phyloP scores from a whole-genome alignment of 208 protist genomes.

The Lotmaria passim region DNA sequence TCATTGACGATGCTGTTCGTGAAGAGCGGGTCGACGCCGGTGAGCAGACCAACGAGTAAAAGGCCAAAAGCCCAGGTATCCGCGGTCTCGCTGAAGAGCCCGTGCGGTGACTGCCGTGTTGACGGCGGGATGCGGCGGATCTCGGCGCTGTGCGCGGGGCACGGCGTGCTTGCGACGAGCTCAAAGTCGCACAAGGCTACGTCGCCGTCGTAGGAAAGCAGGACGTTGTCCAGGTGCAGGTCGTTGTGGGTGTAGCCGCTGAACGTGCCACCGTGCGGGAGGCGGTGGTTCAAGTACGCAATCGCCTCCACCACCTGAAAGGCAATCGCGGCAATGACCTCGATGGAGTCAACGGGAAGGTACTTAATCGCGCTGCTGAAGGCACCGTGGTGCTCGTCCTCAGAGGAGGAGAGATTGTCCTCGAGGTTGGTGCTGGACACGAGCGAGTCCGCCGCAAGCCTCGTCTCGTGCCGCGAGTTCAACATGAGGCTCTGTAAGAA shows the following conservation, averaged over 20 bases:
- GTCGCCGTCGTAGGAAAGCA: slow-evolving; percentile 49
- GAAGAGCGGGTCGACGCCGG: slow-evolving; percentile 84
- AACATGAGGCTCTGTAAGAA: slow-evolving; percentile 40
- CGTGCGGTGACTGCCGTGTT: slow-evolving; percentile 68
- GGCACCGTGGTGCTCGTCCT: slow-evolving; percentile 1
- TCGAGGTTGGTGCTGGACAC: slow-evolving; percentile 3
- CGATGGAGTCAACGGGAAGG: slow-evolving; percentile 41
- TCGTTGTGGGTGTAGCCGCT: slow-evolving; percentile 85
- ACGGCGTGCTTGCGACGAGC: slow-evolving; percentile 56
- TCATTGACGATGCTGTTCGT: slow-evolving; percentile 67
- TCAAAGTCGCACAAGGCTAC: slow-evolving; percentile 89
- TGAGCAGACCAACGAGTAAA: slow-evolving; percentile 66
- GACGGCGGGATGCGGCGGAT: slow-evolving; percentile 52
- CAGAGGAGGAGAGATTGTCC: slow-evolving; percentile 9
- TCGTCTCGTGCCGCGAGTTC: neutral
- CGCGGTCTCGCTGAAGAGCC: slow-evolving; percentile 54
- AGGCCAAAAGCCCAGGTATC: slow-evolving; percentile 81
- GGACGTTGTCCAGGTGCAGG: slow-evolving; percentile 83
- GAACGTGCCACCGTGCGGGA: slow-evolving; percentile 56
- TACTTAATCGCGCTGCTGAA: slow-evolving; percentile 32
- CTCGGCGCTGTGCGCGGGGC: slow-evolving; percentile 11
- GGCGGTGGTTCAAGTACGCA: slow-evolving; percentile 50
- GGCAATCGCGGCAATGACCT: slow-evolving; percentile 55
- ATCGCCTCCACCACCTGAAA: slow-evolving; percentile 77
- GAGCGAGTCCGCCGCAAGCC: neutral